phyloP scores from a whole-genome alignment of 331 rosid genomes.

The Arachis monticola region DNA sequence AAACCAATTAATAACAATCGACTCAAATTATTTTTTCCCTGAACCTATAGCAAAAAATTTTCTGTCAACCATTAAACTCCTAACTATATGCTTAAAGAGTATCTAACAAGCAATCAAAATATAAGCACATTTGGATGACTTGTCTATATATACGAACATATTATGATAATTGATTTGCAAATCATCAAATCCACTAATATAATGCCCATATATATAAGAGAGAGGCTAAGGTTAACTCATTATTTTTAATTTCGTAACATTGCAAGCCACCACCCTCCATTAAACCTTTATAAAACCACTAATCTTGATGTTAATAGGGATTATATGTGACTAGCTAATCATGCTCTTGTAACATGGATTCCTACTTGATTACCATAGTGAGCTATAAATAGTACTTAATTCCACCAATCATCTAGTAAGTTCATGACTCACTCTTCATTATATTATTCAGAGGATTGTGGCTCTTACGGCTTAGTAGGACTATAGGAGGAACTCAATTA shows the following conservation, averaged over 20 bases:
- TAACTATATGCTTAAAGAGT: no score
- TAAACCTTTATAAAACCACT: slow-evolving; percentile 52
- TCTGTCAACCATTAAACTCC: no score
- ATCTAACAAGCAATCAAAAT: not conserved
- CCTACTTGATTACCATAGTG: slow-evolving; percentile 50
- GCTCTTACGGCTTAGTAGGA: slow-evolving; percentile 33
- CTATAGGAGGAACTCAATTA: not conserved
- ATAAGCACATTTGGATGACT: not conserved
- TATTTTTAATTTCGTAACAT: slow-evolving; percentile 8
- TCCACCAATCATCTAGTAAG: slow-evolving; percentile 52
- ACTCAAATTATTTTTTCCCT: no score
- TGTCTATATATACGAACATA: not conserved
- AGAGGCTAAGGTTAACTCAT: not conserved
- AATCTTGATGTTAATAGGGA: slow-evolving; percentile 43
- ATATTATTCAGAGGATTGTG: not conserved
- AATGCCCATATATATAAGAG: not conserved
- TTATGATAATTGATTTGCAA: slow-evolving; percentile 10
- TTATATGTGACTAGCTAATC: slow-evolving; percentile 44
- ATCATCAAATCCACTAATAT: not conserved
- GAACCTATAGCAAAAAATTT: no score
- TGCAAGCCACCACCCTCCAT: slow-evolving; percentile 31
- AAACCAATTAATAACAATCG: no score
- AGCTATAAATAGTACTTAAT: slow-evolving; percentile 33
- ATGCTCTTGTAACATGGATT: slow-evolving; percentile 44
- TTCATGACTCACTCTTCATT: slow-evolving; percentile 43